A percentile compares a stretch with the other conserved stretches of the same genome.
phyloP scores from a whole-genome alignment of 768 basidiomycete species.

The Trichaptum fuscoviolaceum region DNA sequence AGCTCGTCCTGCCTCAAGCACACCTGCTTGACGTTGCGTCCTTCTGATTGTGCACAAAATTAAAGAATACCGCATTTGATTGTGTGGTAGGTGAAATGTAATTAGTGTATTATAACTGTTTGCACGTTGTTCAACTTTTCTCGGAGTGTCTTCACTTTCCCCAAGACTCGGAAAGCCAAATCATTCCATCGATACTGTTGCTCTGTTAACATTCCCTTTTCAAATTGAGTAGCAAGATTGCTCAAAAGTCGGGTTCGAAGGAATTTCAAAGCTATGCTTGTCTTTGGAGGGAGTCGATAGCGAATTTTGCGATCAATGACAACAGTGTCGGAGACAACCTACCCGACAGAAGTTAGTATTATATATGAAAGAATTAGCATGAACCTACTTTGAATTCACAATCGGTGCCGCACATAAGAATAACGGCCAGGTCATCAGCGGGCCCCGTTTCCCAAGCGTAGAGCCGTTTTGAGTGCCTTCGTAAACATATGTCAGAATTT shows the following conservation, averaged over 20 bases:
- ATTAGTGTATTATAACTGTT: background rate
- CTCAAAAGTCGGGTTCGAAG: constrained; percentile 59
- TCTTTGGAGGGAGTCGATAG: constrained; percentile 63
- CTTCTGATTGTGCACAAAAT: no score
- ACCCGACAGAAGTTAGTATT: constrained; percentile 8
- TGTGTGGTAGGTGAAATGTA: no score
- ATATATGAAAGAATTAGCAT: background rate
- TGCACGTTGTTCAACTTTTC: background rate
- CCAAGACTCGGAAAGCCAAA: constrained; percentile 56
- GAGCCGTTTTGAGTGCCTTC: constrained; percentile 88
- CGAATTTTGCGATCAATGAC: constrained; percentile 83
- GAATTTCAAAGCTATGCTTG: constrained; percentile 73
- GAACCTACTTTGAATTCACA: constrained; percentile 73
- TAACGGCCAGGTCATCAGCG: constrained; percentile 74
- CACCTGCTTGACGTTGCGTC: background rate
- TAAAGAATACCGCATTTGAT: no score
- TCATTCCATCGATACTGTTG: constrained; percentile 71
- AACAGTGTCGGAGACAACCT: constrained; percentile 70
- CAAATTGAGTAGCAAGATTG: constrained; percentile 62
- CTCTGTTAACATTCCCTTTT: constrained; percentile 51
- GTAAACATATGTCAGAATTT: constrained; percentile 14
- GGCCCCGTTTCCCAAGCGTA: constrained; percentile 94
- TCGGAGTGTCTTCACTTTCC: constrained; percentile 37
- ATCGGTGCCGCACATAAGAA: constrained; percentile 80
- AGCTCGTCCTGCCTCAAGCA: background rate